Base-by-base conservation (phyloP, 2,329 filamentous ascomycete species). In the Cladosporium sphaerospermum region DNA sequence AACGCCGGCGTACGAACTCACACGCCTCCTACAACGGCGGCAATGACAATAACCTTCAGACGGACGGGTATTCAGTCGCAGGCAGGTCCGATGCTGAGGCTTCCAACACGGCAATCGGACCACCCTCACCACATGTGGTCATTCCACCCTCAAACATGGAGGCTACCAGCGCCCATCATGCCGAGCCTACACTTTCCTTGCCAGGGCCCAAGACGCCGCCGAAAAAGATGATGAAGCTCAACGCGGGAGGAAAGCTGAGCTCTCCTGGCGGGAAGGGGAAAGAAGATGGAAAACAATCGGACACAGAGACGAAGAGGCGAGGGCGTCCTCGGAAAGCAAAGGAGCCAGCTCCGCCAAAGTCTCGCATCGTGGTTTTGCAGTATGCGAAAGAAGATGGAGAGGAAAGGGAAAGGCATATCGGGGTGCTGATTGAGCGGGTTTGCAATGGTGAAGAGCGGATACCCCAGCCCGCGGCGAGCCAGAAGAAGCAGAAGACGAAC, bases 361-460 rank as follows among this genome's bases (percentile, higher is more conserved):
- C 58, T 7, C 59, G 67, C 3, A n/a, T 69, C 1, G 64, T 64
- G 4, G 48, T 56, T 14, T 28, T 66, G 4, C 46, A n/a, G 2
- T 92, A 92, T 62, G 80, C 79, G 2, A 64, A 61, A 4, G 77
- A 80, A 53, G 64, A 19, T n/a, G 52, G 32, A 71, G 6, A 65
- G 64, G 28, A 71, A 70, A 37, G 75, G 76, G 37, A 62, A 67
- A 32, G 69, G 70, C 0, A 88, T 28, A 13, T 36, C 3, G 86
- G 84, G 0, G 66, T 75, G 8, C 78, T 75, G 58, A 86, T 95
- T 53, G 71, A 83, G 19, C 72, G 77, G 4, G 86, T 95, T 19
- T 67, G 90, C 50, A 55, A 61, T 61, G 69, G 71, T 36, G 62
- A 60, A 41, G 64, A 65, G 43, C 66, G 68, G 56, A 56, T 61